Percentiles rank a stretch among this genome's conserved stretches.
These are phyloP conservation scores for Colletotrichum limetticola DNA, from an alignment of 2,329 filamentous ascomycete genomes.

Conservation along the genomic window DNA sequence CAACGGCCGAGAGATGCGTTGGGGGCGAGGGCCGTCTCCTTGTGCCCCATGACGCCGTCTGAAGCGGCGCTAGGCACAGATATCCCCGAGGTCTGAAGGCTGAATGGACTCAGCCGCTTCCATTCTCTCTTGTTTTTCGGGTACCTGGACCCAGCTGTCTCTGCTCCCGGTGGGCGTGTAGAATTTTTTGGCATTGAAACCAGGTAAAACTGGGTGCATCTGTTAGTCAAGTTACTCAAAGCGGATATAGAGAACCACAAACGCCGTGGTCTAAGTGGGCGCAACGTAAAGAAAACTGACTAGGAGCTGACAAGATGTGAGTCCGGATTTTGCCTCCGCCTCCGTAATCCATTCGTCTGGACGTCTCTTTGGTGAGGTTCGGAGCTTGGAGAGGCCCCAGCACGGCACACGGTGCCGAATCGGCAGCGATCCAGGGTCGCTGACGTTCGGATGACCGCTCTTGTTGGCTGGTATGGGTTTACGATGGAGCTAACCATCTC, in stretches of 20 bases:
- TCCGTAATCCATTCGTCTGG: not conserved
- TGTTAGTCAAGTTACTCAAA: not conserved
- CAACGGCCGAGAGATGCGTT: not conserved
- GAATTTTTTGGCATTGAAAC: not conserved
- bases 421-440: not conserved
- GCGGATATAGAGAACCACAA: constrained; percentile 1
- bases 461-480: not conserved
- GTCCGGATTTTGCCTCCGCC: not conserved
- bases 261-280: not conserved
- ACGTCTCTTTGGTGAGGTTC: not conserved
- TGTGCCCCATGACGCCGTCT: constrained; percentile 3
- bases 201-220: not conserved
- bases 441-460: constrained; percentile 1
- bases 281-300: not conserved
- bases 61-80: constrained; percentile 1
- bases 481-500: not conserved
- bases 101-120: not conserved
- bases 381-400: not conserved
- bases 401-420: constrained; percentile 1
- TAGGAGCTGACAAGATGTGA: not conserved
- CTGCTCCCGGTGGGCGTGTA: not conserved
- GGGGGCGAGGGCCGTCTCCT: not conserved
- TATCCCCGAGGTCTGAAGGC: not conserved
- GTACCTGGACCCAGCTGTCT: not conserved
- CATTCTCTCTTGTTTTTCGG: not conserved